Evolutionary conservation across 768 basidiomycete genomes (phyloP).

Genomic region (Lepiota subincarnata): DNA sequence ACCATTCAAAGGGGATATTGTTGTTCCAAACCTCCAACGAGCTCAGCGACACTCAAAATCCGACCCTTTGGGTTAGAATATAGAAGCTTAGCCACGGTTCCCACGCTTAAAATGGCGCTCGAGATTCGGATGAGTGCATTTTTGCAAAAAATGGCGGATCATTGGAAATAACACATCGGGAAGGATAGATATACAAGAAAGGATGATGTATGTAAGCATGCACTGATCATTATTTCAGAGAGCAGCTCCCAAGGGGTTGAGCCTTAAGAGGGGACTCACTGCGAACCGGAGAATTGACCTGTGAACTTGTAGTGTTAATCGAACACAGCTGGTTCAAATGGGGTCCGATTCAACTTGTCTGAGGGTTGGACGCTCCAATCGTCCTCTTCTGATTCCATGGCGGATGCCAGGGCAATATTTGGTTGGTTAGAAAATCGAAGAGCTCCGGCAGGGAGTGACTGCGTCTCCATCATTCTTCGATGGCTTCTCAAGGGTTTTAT

Average conservation of each 20-base stretch:
- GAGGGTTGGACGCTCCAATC: constrained; percentile 7
- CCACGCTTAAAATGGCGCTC: background rate
- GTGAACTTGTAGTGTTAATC: background rate
- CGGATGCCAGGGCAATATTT: background rate
- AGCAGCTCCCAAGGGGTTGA: background rate
- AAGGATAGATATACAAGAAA: constrained; percentile 4
- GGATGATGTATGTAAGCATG: background rate
- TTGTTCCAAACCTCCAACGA: background rate
- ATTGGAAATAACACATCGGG: constrained; percentile 3
- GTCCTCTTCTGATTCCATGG: constrained; percentile 5
- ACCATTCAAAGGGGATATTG: background rate
- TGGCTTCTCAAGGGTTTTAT: constrained; percentile 39
- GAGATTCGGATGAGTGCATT: background rate
- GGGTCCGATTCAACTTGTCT: background rate
- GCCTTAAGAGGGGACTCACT: background rate
- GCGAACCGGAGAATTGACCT: background rate
- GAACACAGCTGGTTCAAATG: constrained; percentile 4
- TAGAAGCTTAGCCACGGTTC: background rate
- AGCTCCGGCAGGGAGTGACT: constrained; percentile 32
- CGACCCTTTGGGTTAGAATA: background rate
- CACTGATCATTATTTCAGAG: background rate
- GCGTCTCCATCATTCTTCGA: constrained; percentile 29
- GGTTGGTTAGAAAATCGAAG: constrained; percentile 15
- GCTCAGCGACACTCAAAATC: background rate
- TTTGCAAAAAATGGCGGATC: background rate